Base-by-base conservation (phyloP, 2,329 filamentous ascomycete species). In the Colletotrichum scovillei region DNA sequence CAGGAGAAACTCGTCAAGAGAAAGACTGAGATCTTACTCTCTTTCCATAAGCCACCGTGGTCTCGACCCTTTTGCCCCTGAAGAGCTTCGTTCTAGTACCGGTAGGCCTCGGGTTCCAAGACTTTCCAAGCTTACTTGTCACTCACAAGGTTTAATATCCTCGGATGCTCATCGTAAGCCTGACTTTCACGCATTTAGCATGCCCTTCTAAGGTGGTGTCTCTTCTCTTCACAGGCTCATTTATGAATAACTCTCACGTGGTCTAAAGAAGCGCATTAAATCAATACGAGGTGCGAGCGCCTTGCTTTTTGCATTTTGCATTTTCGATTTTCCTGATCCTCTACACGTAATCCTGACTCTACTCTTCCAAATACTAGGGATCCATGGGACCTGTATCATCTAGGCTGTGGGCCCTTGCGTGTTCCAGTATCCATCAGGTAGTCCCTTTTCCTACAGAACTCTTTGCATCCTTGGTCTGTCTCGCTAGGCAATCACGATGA, bases 311-410 rank as follows among this genome's bases (percentile, higher is more conserved):
- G 7, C 32, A 65, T 65, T 65, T 49, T 49, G 42, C 42, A 22
- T 49, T 49, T 65, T 55, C 62, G 14, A 38, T 38, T 64, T 63
- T 64, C 63, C 52, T 65, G 32, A 57, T 65, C 11, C 52, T 57
- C 35, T 65, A 57, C 63, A 16, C 35, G 32, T 65, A 65, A 65
- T 65, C 63, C 63, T 56, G 63, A 65, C 32, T 22, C 52, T 26
- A 28, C 52, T 56, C 52, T 22, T 56, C 63, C 32, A 65, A 65
- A n/a, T 64, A 16, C 30, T 19, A 32, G 38, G 59, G 32, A 64
- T 38, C 28, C 28, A 11, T 7, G 24, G 35, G 32, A 35, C 22
- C 30, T 26, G 30, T 59, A 30, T 26, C 22, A 6, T 8, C 28
- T 26, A 38, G 30, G 22, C 14, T 24, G 12, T 30, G 14, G 6